These are phyloP conservation scores for Thelonectria blattea DNA, from an alignment of 2,329 filamentous ascomycete species.

Conservation along the genomic window DNA sequence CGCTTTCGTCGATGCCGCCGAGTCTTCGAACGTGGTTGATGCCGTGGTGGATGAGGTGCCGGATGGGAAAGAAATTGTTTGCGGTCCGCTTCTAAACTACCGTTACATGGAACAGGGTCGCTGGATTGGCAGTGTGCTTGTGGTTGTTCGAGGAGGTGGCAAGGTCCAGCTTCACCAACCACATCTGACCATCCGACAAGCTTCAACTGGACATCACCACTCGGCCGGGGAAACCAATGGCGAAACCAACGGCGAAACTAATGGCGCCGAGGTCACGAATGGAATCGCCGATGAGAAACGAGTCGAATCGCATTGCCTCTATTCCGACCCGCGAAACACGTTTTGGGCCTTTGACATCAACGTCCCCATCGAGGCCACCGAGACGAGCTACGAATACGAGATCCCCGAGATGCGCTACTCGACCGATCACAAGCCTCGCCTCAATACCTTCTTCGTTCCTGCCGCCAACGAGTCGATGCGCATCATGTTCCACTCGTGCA, in stretches of 20 bases:
- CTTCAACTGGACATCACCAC: slow-evolving; percentile 36
- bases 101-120: slow-evolving; percentile 71
- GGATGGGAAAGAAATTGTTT: slow-evolving; percentile 67
- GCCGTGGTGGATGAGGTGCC: slow-evolving; percentile 23
- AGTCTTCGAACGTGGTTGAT: slow-evolving; percentile 17
- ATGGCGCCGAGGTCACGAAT: slow-evolving; percentile 39
- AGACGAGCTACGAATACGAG: slow-evolving; percentile 80
- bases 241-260: slow-evolving; percentile 37
- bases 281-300: slow-evolving; percentile 51
- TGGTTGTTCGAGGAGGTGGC: slow-evolving; percentile 78
- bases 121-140: slow-evolving; percentile 86
- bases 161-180: slow-evolving; percentile 64
- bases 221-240: slow-evolving; percentile 32
- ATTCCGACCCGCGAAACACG: slow-evolving; percentile 73
- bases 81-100: slow-evolving; percentile 80
- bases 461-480: slow-evolving; percentile 88
- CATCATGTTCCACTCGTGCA: slow-evolving; percentile 98
- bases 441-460: slow-evolving; percentile 84
- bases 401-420: slow-evolving; percentile 70
- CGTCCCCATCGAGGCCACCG: slow-evolving; percentile 72
- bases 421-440: slow-evolving; percentile 59
- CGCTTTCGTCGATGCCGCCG: slow-evolving; percentile 29
- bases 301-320: slow-evolving; percentile 56
- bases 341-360: slow-evolving; percentile 93
- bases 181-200: slow-evolving; percentile 59